Evolutionary conservation across 768 basidiomycete species (phyloP).

Genomic region (Suillus tomentosus): DNA sequence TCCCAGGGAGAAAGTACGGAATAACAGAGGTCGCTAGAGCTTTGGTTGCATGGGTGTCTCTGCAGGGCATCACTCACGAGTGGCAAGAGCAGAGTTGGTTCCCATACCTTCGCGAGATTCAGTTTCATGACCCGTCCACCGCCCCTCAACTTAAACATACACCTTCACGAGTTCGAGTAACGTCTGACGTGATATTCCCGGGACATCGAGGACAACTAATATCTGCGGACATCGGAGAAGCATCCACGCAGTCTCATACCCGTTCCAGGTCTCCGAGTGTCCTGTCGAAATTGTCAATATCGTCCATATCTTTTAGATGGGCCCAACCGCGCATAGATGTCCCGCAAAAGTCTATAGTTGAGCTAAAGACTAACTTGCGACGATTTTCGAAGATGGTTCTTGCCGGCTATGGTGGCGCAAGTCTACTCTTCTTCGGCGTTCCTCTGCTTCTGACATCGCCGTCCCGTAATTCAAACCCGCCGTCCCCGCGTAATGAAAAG

Average conservation of each 20-base stretch:
- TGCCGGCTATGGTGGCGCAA: slow-evolving; percentile 83
- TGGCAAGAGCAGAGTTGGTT: slow-evolving; percentile 79
- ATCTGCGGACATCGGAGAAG: slow-evolving; percentile 79
- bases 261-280: slow-evolving; percentile 33
- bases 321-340: slow-evolving; percentile 27
- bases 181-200: slow-evolving; percentile 70
- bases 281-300: slow-evolving; percentile 28
- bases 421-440: slow-evolving; percentile 79
- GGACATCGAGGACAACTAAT: slow-evolving; percentile 72
- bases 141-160: slow-evolving; percentile 33
- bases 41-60: slow-evolving; percentile 75
- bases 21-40: slow-evolving; percentile 68
- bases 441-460: slow-evolving; percentile 36
- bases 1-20: slow-evolving; percentile 63
- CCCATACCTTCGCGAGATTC: slow-evolving; percentile 63
- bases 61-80: slow-evolving; percentile 81
- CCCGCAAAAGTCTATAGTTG: slow-evolving; percentile 39
- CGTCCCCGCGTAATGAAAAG: slow-evolving; percentile 42
- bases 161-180: slow-evolving; percentile 68
- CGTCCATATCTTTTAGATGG: slow-evolving; percentile 29
- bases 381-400: slow-evolving; percentile 82
- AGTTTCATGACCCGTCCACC: slow-evolving; percentile 51
- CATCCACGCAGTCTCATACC: slow-evolving; percentile 34
- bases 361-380: slow-evolving; percentile 70
- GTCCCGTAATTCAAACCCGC: slow-evolving; percentile 23